These are phyloP conservation scores for Lactarius hatsudake DNA, from an alignment of 768 basidiomycete genomes.

Conservation along the genomic window DNA sequence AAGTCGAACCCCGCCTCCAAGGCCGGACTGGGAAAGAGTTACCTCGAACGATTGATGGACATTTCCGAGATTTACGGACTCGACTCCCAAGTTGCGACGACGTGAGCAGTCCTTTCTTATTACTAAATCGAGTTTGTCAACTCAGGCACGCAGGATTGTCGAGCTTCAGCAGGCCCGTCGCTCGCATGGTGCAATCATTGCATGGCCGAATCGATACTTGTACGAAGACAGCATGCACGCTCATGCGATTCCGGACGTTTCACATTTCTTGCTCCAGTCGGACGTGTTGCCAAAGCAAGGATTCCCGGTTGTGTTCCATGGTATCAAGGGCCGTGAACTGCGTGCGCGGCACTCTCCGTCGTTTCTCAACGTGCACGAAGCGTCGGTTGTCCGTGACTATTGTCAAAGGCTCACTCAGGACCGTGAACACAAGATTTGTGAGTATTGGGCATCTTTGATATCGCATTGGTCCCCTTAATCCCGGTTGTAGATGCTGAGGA, in stretches of 20 bases:
- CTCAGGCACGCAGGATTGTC: constrained; percentile 24
- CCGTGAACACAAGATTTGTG: constrained; percentile 33
- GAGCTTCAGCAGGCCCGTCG: constrained; percentile 24
- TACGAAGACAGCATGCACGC: constrained; percentile 38
- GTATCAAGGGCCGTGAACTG: constrained; percentile 35
- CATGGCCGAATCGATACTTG: constrained; percentile 50
- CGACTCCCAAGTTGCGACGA: constrained; percentile 28
- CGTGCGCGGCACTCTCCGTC: constrained; percentile 39
- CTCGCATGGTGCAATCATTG: constrained; percentile 43
- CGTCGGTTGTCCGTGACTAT: constrained; percentile 37
- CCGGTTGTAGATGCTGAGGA: constrained; percentile 30
- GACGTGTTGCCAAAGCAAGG: constrained; percentile 31
- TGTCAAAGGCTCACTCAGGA: constrained; percentile 33
- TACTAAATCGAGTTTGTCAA: neutral
- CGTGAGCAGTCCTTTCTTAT: constrained; percentile 31
- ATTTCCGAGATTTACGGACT: constrained; percentile 33
- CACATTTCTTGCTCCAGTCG: constrained; percentile 32
- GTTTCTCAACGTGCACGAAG: constrained; percentile 41
- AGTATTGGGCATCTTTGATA: constrained; percentile 16
- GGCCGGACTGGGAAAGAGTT: constrained; percentile 36
- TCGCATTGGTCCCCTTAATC: neutral
- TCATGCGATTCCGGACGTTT: constrained; percentile 30
- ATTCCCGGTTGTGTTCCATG: constrained; percentile 38
- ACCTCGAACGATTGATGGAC: constrained; percentile 38
- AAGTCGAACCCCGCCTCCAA: constrained; percentile 32